Evolutionary conservation across 2,329 filamentous ascomycete genomes (phyloP).

Genomic region (Ophiosphaerella korrae): DNA sequence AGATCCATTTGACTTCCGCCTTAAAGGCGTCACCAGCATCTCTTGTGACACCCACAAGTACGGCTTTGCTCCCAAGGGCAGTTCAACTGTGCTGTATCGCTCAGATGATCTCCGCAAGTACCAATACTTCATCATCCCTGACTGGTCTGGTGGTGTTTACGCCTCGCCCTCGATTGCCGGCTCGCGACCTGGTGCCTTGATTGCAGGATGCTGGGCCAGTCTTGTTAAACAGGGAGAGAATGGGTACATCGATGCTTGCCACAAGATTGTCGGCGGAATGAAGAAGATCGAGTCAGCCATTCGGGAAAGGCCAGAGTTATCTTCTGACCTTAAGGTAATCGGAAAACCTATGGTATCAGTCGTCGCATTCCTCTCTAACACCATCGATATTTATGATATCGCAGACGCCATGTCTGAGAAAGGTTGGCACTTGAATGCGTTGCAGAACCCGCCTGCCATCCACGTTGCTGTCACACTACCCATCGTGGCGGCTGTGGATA

Average conservation of each 20-base stretch:
- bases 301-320: slow-evolving; percentile 68
- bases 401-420: slow-evolving; percentile 82
- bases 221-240: slow-evolving; percentile 86
- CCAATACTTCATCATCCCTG: slow-evolving; percentile 94
- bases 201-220: slow-evolving; percentile 93
- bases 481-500: slow-evolving; percentile 79
- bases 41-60: slow-evolving; percentile 99
- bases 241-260: slow-evolving; percentile 86
- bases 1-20: slow-evolving; percentile 88
- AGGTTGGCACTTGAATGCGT: slow-evolving; percentile 94
- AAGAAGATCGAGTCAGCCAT: slow-evolving; percentile 81
- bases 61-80: slow-evolving; percentile 97
- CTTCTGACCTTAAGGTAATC: slow-evolving; percentile 75
- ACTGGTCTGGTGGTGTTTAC: slow-evolving; percentile 96
- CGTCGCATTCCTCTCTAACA: slow-evolving; percentile 81
- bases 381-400: slow-evolving; percentile 92
- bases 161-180: slow-evolving; percentile 91
- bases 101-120: slow-evolving; percentile 77
- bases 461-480: slow-evolving; percentile 93
- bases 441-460: slow-evolving; percentile 89
- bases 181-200: slow-evolving; percentile 88
- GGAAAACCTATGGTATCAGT: slow-evolving; percentile 89
- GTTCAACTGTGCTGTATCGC: slow-evolving; percentile 91
- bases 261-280: slow-evolving; percentile 83
- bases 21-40: slow-evolving; percentile 93